Conservation (phyloP, 345 rosid species). For the Sisymbrium altissimum region DNA sequence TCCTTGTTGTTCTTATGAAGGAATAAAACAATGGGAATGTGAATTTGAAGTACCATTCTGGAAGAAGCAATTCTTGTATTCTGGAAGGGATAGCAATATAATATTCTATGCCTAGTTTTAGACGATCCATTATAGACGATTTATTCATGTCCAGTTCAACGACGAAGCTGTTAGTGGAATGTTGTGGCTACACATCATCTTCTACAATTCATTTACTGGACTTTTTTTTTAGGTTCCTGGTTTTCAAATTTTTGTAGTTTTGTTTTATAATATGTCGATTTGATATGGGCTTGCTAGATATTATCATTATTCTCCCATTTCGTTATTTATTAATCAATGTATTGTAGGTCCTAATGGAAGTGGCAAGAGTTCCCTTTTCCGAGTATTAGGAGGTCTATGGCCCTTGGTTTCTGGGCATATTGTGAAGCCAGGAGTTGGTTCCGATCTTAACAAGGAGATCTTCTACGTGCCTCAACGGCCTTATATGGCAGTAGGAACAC, state of each 20-base stretch:
- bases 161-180: not conserved
- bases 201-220: constrained; percentile 7
- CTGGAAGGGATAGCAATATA: constrained; percentile 1
- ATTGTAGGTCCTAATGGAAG: constrained; percentile 96
- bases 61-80: not conserved
- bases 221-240: not conserved
- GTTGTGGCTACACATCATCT: constrained; percentile 2
- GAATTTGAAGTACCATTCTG: constrained; percentile 1
- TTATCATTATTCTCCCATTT: not conserved
- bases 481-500: constrained; percentile 97
- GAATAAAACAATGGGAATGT: not conserved
- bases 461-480: constrained; percentile 99
- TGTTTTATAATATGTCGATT: not conserved
- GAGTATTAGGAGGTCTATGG: constrained; percentile 99
- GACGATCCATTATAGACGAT: not conserved
- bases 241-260: not conserved
- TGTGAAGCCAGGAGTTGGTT: constrained; percentile 96
- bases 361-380: constrained; percentile 99
- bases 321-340: constrained; percentile 16
- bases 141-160: not conserved
- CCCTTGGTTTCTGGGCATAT: constrained; percentile 91
- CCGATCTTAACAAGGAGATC: constrained; percentile 97
- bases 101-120: constrained; percentile 16
- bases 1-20: not conserved
- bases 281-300: not conserved